phyloP scores from a whole-genome alignment of 2,329 filamentous ascomycete genomes.

The Penicillium occitanis region DNA sequence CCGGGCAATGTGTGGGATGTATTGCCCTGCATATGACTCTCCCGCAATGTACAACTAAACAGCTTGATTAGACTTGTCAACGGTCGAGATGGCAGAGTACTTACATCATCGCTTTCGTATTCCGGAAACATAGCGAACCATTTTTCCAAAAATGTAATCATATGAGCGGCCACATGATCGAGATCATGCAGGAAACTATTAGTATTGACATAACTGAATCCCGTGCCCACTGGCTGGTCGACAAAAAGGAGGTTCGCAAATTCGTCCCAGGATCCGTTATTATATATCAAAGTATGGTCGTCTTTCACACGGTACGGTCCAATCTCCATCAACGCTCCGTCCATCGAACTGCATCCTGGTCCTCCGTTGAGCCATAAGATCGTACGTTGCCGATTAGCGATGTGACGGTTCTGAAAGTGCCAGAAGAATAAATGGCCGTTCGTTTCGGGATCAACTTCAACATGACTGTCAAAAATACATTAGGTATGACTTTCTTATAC shows the following conservation, averaged over 20 bases:
- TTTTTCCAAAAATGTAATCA: constrained; percentile 84
- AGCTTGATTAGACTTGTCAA: background rate
- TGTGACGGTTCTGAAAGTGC: constrained; percentile 95
- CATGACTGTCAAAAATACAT: constrained; percentile 61
- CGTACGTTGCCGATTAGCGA: constrained; percentile 84
- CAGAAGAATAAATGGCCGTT: constrained; percentile 98
- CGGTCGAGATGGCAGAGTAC: too few relatives aligned
- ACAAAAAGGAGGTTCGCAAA: constrained; percentile 97
- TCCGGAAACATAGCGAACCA: constrained; percentile 90
- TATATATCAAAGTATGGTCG: constrained; percentile 68
- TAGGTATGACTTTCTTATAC: background rate
- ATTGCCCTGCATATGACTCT: constrained; percentile 94
- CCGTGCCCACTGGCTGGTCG: constrained; percentile 94
- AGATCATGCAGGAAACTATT: constrained; percentile 84
- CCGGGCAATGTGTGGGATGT: constrained; percentile 95
- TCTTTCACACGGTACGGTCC: constrained; percentile 86
- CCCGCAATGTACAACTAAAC: constrained; percentile 84
- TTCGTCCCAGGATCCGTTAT: constrained; percentile 97
- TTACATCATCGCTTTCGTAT: constrained; percentile 85
- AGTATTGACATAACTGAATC: constrained; percentile 92
- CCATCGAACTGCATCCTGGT: constrained; percentile 95
- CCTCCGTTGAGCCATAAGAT: constrained; percentile 98
- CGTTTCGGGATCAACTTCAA: constrained; percentile 79
- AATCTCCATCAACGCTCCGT: constrained; percentile 94
- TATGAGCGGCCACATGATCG: constrained; percentile 83